These are phyloP conservation scores for Kwoniella dendrophila DNA, from an alignment of 768 basidiomycete species.

Conservation along the genomic window DNA sequence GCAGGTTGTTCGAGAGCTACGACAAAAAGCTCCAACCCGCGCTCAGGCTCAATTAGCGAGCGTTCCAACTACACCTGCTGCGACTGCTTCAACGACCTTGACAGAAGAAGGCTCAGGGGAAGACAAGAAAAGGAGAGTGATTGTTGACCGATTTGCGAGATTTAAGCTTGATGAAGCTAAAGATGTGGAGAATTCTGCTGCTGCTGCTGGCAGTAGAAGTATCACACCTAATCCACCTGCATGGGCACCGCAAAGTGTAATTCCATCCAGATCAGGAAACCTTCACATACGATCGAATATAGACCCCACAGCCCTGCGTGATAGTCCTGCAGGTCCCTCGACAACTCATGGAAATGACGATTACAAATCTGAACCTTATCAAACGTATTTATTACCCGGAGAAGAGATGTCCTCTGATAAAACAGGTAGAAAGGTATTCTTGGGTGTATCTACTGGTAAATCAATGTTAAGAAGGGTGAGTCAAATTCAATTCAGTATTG, in stretches of 20 bases:
- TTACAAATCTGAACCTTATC: constrained; percentile 40
- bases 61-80: not conserved
- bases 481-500: constrained; percentile 6
- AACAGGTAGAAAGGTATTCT: constrained; percentile 40
- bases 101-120: constrained; percentile 7
- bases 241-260: constrained; percentile 6
- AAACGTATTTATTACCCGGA: constrained; percentile 38
- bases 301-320: not conserved
- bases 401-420: constrained; percentile 46
- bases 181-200: constrained; percentile 40
- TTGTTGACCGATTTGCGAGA: constrained; percentile 48
- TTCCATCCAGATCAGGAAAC: not conserved
- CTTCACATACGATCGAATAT: not conserved
- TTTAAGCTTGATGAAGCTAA: constrained; percentile 53
- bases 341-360: constrained; percentile 9
- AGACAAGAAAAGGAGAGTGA: constrained; percentile 47
- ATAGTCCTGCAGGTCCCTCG: not conserved
- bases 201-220: constrained; percentile 25
- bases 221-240: constrained; percentile 10
- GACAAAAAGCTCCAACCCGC: constrained; percentile 55
- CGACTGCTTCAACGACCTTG: not conserved
- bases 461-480: constrained; percentile 51
- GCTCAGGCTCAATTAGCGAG: constrained; percentile 1
- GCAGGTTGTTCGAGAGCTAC: constrained; percentile 82
- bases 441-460: constrained; percentile 44